A percentile compares a stretch with the other conserved stretches of the same genome.
Conservation (phyloP, 176 grass and related monocot species). For the Canna indica region DNA sequence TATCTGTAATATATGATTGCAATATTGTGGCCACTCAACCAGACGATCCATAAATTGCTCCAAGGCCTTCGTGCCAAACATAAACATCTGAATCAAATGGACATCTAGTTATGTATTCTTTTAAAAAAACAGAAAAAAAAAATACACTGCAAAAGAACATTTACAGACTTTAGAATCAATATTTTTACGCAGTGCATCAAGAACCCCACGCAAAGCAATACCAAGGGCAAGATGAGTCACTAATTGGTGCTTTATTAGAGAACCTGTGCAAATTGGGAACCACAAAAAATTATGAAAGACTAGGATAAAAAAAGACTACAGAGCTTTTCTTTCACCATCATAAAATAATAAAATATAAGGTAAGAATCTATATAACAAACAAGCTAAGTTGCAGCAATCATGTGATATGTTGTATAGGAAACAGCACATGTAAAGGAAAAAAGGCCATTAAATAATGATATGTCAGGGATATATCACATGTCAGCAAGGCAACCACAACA, state of each 20-base stretch:
- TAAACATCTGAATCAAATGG: slow-evolving; percentile 77
- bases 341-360: neutral
- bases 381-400: neutral
- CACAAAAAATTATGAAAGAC: neutral
- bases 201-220: slow-evolving; percentile 76
- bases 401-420: neutral
- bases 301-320: neutral
- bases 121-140: neutral
- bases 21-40: slow-evolving; percentile 89
- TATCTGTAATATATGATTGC: slow-evolving; percentile 98
- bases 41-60: slow-evolving; percentile 91
- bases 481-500: neutral
- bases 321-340: neutral
- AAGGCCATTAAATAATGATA: neutral
- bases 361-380: neutral
- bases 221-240: slow-evolving; percentile 66
- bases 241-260: slow-evolving; percentile 86
- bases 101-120: neutral
- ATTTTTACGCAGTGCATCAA: slow-evolving; percentile 89
- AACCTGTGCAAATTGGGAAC: slow-evolving; percentile 34
- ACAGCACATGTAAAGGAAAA: neutral
- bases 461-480: neutral
- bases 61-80: slow-evolving; percentile 79
- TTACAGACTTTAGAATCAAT: slow-evolving; percentile 81
- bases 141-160: neutral